Percentiles rank a stretch among this genome's conserved stretches.
These are phyloP conservation scores for Lepidium sativum DNA, from an alignment of 345 rosid genomes.

Conservation along the genomic window DNA sequence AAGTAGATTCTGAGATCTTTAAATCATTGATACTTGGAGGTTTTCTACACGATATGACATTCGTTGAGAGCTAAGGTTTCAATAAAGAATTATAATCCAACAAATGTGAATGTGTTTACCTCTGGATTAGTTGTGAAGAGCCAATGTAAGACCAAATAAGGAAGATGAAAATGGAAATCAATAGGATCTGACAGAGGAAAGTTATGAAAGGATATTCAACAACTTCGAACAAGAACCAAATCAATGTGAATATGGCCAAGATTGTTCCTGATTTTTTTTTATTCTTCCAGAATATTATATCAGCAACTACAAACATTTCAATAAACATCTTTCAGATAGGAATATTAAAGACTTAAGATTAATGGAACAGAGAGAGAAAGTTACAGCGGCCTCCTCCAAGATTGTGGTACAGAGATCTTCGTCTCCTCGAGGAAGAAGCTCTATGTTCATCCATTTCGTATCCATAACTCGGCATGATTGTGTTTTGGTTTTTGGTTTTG, in stretches of 20 bases:
- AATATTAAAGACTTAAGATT: not conserved
- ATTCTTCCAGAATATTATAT: slow-evolving; percentile 59
- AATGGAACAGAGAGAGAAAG: not conserved
- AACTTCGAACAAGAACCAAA: slow-evolving; percentile 63
- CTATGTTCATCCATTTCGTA: slow-evolving; percentile 5
- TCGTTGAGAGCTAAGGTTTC: not conserved
- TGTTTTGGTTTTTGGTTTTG: not conserved
- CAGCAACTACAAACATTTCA: slow-evolving; percentile 42
- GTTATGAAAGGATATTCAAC: slow-evolving; percentile 52
- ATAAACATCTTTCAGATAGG: not conserved
- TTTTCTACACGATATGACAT: slow-evolving; percentile 8
- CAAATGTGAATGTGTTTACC: slow-evolving; percentile 24
- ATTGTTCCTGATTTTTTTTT: slow-evolving; percentile 47
- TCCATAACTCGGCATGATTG: slow-evolving; percentile 3
- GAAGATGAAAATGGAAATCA: slow-evolving; percentile 37
- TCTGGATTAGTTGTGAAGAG: slow-evolving; percentile 34
- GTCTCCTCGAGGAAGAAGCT: slow-evolving; percentile 23
- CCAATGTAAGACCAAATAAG: slow-evolving; percentile 49
- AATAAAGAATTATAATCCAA: not conserved
- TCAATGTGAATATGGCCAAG: slow-evolving; percentile 40
- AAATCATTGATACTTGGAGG: slow-evolving; percentile 35
- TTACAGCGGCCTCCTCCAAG: slow-evolving; percentile 34
- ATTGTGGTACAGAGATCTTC: slow-evolving; percentile 23
- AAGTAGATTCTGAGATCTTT: slow-evolving; percentile 33
- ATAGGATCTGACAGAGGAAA: slow-evolving; percentile 44